A percentile compares a stretch with the other conserved stretches of the same genome.
phyloP scores from a whole-genome alignment of 2,329 filamentous ascomycete genomes.

The Fusarium sambucinum region DNA sequence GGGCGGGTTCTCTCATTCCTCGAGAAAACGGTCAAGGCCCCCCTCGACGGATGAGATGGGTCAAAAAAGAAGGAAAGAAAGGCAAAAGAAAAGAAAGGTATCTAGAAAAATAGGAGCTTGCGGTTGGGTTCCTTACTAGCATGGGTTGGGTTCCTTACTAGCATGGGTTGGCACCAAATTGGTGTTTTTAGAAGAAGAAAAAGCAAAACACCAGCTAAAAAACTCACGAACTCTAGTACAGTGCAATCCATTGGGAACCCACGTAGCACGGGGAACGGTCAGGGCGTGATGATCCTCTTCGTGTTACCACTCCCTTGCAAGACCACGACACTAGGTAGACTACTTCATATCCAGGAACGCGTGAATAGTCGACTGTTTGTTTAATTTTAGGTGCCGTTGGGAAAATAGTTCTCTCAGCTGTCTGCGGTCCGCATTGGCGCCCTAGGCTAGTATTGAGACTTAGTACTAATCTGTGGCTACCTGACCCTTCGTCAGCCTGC shows the following conservation, averaged over 20 bases:
- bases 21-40: slow-evolving; percentile 8
- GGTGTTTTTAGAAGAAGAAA: slow-evolving; percentile 8
- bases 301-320: slow-evolving; percentile 23
- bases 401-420: slow-evolving; percentile 11
- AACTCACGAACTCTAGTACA: not conserved
- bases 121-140: slow-evolving; percentile 5
- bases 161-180: slow-evolving; percentile 14
- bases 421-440: slow-evolving; percentile 4
- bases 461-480: slow-evolving; percentile 1
- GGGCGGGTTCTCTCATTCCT: slow-evolving; percentile 15
- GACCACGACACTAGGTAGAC: not conserved
- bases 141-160: slow-evolving; percentile 1
- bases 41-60: not conserved
- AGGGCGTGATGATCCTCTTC: slow-evolving; percentile 17
- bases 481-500: slow-evolving; percentile 1
- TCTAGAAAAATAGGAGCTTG: not conserved
- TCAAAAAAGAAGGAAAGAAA: slow-evolving; percentile 9
- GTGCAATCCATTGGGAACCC: not conserved
- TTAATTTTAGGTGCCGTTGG: slow-evolving; percentile 10
- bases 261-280: slow-evolving; percentile 9
- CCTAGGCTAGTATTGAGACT: not conserved
- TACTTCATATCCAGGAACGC: slow-evolving; percentile 3
- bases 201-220: slow-evolving; percentile 28
- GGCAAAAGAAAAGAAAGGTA: slow-evolving; percentile 1
- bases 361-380: slow-evolving; percentile 5